Evolutionary conservation across 805 yeast species (phyloP).

Genomic region (Candida taoyuanica): DNA sequence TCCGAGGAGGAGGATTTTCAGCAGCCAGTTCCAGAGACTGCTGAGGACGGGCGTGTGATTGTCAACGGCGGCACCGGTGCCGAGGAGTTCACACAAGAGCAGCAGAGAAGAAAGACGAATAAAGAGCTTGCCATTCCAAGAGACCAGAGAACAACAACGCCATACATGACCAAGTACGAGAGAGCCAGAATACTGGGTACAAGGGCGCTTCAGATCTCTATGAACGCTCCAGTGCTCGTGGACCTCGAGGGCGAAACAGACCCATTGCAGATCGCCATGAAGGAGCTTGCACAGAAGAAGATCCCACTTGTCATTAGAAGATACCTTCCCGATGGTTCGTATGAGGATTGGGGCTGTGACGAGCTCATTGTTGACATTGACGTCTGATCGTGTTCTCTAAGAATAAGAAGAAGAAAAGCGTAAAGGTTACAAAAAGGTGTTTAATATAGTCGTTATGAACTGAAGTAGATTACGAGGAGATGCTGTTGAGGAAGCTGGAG

Average conservation of each 20-base stretch:
- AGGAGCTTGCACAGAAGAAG: constrained; percentile 90
- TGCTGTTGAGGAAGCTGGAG: constrained; percentile 50
- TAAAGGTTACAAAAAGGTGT: no score
- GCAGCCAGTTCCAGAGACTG: constrained; percentile 33
- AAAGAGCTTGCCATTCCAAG: constrained; percentile 84
- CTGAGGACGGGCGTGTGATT: constrained; percentile 65
- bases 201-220: constrained; percentile 92
- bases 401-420: background rate
- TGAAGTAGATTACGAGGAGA: constrained; percentile 10
- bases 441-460: background rate
- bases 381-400: constrained; percentile 15
- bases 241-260: constrained; percentile 99
- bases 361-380: constrained; percentile 82
- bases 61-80: constrained; percentile 68
- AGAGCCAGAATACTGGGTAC: constrained; percentile 97
- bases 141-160: constrained; percentile 89
- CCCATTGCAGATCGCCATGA: constrained; percentile 96
- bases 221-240: constrained; percentile 97
- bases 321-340: constrained; percentile 94
- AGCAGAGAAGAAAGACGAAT: constrained; percentile 53
- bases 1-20: constrained; percentile 60
- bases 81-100: constrained; percentile 40
- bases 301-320: constrained; percentile 95
- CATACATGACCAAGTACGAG: constrained; percentile 98
- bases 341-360: constrained; percentile 99